phyloP scores from a whole-genome alignment of 345 rosid genomes.

The Abelmoschus esculentus region DNA sequence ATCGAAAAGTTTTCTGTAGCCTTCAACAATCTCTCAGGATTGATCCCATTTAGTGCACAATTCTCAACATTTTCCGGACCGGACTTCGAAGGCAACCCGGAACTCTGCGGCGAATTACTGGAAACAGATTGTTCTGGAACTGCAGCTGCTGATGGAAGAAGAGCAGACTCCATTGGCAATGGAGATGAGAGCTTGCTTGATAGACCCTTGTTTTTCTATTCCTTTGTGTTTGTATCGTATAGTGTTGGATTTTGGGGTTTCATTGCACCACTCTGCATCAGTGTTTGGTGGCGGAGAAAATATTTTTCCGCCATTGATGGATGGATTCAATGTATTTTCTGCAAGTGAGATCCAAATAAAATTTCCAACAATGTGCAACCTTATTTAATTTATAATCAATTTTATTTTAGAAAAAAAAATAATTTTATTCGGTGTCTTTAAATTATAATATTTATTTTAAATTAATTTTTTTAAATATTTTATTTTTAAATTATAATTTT shows the following conservation, averaged over 20 bases:
- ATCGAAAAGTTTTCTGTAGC: constrained; percentile 15
- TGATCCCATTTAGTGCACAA: constrained; percentile 15
- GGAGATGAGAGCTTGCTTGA: not conserved
- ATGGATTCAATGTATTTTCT: not conserved
- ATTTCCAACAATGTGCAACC: too few species aligned
- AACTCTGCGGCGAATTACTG: constrained; percentile 16
- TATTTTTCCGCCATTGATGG: constrained; percentile 5
- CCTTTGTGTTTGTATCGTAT: constrained; percentile 8
- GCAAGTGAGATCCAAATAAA: not conserved
- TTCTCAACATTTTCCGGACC: constrained; percentile 9
- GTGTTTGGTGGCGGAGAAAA: constrained; percentile 8
- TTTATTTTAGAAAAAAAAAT: too few species aligned
- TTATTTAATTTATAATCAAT: too few species aligned
- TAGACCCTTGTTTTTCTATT: constrained; percentile 8
- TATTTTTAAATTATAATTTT: too few species aligned
- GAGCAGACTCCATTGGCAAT: not conserved
- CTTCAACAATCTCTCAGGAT: constrained; percentile 16
- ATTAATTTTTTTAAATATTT: too few species aligned
- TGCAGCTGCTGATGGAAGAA: not conserved
- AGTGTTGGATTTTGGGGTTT: constrained; percentile 15
- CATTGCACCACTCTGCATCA: constrained; percentile 4
- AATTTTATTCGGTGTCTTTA: too few species aligned
- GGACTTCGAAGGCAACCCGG: constrained; percentile 11
- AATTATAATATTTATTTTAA: too few species aligned
- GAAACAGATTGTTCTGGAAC: not conserved